Evolutionary conservation across 495 filamentous ascomycete genomes (phyloP).

Genomic region (Xylaria bambusicola): DNA sequence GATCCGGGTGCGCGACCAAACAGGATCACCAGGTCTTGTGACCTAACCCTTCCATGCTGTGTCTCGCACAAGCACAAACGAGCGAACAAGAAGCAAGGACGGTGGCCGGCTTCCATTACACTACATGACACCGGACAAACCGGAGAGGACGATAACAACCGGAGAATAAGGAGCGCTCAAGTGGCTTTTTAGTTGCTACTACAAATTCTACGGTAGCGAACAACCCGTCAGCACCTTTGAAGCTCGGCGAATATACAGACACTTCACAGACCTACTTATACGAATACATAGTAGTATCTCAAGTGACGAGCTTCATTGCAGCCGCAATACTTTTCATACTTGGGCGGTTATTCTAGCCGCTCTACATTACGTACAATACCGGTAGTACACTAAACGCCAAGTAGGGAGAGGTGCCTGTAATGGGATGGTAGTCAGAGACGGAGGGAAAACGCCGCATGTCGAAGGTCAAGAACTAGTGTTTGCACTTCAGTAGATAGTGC

Average conservation of each 20-base stretch:
- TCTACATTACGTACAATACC: neutral
- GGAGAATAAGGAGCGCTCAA: too few species aligned
- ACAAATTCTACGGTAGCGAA: too few species aligned
- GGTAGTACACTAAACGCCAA: neutral
- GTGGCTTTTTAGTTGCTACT: too few species aligned
- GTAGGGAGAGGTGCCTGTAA: too few species aligned
- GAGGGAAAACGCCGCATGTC: too few species aligned
- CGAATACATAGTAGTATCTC: too few species aligned
- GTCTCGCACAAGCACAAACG: neutral
- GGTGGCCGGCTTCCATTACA: neutral
- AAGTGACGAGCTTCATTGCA: neutral
- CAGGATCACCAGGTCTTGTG: constrained; percentile 8
- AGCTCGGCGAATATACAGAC: neutral
- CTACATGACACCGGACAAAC: neutral
- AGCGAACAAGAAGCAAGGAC: neutral
- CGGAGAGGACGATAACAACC: too few species aligned
- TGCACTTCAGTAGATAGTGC: too few species aligned
- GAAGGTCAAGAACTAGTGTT: too few species aligned
- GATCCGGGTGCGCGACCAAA: neutral
- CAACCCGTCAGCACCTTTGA: neutral
- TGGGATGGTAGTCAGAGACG: too few species aligned
- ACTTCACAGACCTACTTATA: neutral
- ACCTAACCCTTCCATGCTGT: neutral
- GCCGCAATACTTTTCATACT: too few species aligned
- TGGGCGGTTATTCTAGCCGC: neutral